phyloP scores from a whole-genome alignment of 805 yeast genomes.

The Limtongia smithiae region DNA sequence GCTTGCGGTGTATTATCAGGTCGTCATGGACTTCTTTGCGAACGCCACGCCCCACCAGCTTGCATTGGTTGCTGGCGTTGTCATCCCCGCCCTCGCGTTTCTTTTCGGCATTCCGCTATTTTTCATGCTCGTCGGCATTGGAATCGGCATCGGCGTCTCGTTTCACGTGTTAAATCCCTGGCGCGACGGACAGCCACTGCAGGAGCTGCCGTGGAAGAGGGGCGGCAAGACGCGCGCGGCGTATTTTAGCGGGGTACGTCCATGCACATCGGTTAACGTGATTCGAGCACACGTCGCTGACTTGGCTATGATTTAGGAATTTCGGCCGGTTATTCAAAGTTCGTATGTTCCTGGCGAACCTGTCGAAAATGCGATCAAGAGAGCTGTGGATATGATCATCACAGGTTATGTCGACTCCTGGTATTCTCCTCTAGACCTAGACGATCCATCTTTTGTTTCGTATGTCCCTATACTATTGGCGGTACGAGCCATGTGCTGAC shows the following conservation, averaged over 20 bases:
- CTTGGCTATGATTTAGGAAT: conserved; percentile 1
- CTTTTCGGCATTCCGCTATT: conserved; percentile 24
- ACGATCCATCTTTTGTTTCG: conserved; percentile 18
- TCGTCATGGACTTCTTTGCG: conserved; percentile 13
- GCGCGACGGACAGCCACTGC: conserved; percentile 6
- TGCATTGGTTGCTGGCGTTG: conserved; percentile 2
- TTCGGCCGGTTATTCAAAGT: conserved; percentile 17
- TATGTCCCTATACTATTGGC: background rate
- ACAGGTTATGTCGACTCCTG: conserved; percentile 20
- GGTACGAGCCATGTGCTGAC: background rate
- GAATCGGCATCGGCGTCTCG: conserved; percentile 18
- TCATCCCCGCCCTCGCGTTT: conserved; percentile 9
- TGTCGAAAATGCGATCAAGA: conserved; percentile 14
- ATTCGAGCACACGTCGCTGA: too few species aligned
- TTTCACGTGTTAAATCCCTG: conserved; percentile 18
- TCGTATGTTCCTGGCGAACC: conserved; percentile 11
- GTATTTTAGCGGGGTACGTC: conserved; percentile 11
- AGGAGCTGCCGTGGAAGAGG: conserved; percentile 21
- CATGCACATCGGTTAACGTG: too few species aligned
- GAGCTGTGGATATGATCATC: conserved; percentile 22
- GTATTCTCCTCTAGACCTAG: conserved; percentile 12
- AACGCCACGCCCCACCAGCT: conserved; percentile 21
- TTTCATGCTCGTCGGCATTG: conserved; percentile 20
- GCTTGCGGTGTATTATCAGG: conserved; percentile 8
- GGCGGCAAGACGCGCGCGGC: conserved; percentile 5